Percentiles rank a stretch among this genome's conserved stretches.
Conservation (phyloP, 345 rosid species). For the Lagerstroemia speciosa region DNA sequence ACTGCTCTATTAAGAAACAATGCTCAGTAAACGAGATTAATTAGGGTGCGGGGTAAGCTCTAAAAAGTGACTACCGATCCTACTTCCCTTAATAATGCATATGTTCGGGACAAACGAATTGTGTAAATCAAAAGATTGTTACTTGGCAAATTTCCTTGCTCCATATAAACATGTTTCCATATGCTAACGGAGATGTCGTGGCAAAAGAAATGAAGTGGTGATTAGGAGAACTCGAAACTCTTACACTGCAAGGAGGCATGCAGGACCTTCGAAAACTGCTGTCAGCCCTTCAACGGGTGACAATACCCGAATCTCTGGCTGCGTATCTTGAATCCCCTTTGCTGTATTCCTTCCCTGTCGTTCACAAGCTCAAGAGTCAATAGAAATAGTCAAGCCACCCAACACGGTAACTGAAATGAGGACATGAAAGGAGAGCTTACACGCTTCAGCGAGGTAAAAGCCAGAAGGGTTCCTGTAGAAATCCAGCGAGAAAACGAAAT, state of each 20-base stretch:
- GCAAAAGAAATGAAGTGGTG: neutral
- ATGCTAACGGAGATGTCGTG: neutral
- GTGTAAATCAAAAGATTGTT: neutral
- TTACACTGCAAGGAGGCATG: conserved; percentile 72
- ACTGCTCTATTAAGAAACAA: neutral
- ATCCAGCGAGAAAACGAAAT: conserved; percentile 82
- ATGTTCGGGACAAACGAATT: neutral
- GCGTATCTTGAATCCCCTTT: conserved; percentile 96
- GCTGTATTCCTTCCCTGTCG: conserved; percentile 92
- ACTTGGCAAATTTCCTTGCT: neutral
- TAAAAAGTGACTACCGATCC: neutral
- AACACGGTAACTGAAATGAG: neutral
- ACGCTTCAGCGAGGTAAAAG: conserved; percentile 79
- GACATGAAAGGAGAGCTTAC: conserved; percentile 39
- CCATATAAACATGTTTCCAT: neutral
- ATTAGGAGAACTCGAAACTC: conserved; percentile 6
- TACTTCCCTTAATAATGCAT: neutral
- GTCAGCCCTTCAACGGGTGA: conserved; percentile 83
- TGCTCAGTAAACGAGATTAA: neutral
- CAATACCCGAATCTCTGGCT: conserved; percentile 58
- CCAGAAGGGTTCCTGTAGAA: conserved; percentile 70
- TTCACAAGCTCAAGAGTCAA: neutral
- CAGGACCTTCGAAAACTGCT: conserved; percentile 80
- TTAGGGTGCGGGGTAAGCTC: neutral
- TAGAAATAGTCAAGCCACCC: neutral